phyloP scores from a whole-genome alignment of 345 rosid genomes.

The Citrus australasica region DNA sequence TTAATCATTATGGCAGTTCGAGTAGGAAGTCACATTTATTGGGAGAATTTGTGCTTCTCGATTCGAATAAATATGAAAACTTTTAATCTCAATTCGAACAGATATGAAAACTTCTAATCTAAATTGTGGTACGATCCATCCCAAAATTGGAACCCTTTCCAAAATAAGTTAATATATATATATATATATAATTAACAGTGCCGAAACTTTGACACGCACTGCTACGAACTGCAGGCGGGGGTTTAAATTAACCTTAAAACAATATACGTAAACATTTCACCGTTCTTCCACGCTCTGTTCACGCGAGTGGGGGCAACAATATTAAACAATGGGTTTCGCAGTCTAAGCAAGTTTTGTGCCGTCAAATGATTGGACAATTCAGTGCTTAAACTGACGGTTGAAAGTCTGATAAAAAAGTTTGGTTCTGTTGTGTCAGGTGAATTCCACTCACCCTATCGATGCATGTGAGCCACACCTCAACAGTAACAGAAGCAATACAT shows the following conservation, averaged over 20 bases:
- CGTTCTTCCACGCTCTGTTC: background rate
- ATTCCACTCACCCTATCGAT: slow-evolving; percentile 9
- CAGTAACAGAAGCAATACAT: background rate
- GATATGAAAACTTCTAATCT: no score
- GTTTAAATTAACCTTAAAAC: background rate
- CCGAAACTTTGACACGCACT: background rate
- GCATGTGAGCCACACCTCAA: slow-evolving; percentile 41
- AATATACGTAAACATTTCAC: background rate
- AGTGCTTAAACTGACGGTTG: slow-evolving; percentile 15
- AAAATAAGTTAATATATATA: no score
- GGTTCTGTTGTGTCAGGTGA: slow-evolving; percentile 16
- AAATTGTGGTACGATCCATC: no score
- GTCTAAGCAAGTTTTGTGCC: background rate
- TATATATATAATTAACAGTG: background rate
- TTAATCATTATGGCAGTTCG: no score
- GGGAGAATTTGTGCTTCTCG: no score
- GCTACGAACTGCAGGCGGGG: background rate
- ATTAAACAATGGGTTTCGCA: background rate
- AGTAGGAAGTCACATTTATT: no score
- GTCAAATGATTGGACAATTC: slow-evolving; percentile 45
- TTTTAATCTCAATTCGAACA: no score
- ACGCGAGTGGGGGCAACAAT: background rate
- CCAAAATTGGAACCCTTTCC: no score
- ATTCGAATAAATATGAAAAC: no score
- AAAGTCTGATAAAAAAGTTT: slow-evolving; percentile 7